Evolutionary conservation across 2,329 filamentous ascomycete genomes (phyloP).

Genomic region (Colletotrichum tamarilloi): DNA sequence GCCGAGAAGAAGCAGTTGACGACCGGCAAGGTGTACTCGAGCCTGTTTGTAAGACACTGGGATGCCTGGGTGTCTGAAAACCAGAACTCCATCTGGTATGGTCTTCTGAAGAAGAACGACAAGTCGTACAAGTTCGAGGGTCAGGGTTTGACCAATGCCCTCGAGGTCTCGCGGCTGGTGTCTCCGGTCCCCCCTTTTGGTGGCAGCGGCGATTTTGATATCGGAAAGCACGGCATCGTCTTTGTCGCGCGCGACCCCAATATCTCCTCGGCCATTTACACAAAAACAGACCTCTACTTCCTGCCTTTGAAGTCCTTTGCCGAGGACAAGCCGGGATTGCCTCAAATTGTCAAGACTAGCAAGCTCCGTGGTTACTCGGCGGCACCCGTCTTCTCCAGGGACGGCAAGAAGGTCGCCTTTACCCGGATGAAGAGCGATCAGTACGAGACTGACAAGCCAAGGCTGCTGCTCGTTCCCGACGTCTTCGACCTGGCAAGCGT

Average conservation of each 20-base stretch:
- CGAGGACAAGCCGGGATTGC: conserved; percentile 60
- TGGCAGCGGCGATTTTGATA: conserved; percentile 82
- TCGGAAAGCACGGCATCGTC: conserved; percentile 72
- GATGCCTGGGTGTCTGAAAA: conserved; percentile 79
- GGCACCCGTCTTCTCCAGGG: conserved; percentile 78
- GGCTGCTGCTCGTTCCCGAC: conserved; percentile 73
- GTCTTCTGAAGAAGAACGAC: conserved; percentile 63
- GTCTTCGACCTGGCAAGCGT: conserved; percentile 67
- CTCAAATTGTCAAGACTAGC: conserved; percentile 66
- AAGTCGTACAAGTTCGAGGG: conserved; percentile 54
- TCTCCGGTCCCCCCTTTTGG: conserved; percentile 83
- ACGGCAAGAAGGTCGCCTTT: conserved; percentile 79
- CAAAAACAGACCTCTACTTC: conserved; percentile 85
- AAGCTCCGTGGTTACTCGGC: conserved; percentile 72
- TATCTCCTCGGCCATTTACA: conserved; percentile 78
- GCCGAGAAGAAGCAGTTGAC: conserved; percentile 69
- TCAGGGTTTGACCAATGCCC: conserved; percentile 69
- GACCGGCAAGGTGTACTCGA: conserved; percentile 77
- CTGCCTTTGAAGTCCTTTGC: conserved; percentile 72
- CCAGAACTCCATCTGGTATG: conserved; percentile 79
- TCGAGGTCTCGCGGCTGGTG: conserved; percentile 69
- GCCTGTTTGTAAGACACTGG: conserved; percentile 86
- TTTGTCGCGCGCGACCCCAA: conserved; percentile 82
- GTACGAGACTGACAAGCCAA: conserved; percentile 85
- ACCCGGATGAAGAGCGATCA: conserved; percentile 80